phyloP scores from a whole-genome alignment of 345 rosid genomes.

The Toxicodendron radicans region DNA sequence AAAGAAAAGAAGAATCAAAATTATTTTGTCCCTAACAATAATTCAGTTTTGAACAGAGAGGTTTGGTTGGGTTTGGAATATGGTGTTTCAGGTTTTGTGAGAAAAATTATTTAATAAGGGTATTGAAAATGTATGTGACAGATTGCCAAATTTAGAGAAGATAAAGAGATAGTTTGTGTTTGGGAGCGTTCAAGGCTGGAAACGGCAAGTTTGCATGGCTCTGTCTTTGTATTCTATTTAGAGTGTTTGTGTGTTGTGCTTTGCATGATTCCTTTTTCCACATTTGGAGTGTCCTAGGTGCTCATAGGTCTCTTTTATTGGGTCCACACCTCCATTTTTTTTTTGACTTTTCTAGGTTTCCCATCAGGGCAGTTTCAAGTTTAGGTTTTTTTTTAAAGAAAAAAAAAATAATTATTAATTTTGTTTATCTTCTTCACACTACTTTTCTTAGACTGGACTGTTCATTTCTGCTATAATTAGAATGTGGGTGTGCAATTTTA shows the following conservation, averaged over 20 bases:
- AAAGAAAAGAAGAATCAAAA: neutral
- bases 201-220: constrained; percentile 71
- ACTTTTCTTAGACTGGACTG: no score
- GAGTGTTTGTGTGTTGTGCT: constrained; percentile 34
- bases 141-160: constrained; percentile 47
- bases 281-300: constrained; percentile 38
- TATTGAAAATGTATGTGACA: neutral
- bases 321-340: constrained; percentile 20
- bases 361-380: constrained; percentile 2
- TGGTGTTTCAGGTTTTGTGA: no score
- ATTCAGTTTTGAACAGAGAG: neutral
- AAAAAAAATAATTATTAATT: no score
- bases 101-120: no score
- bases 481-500: neutral
- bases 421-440: no score
- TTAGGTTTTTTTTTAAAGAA: neutral
- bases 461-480: neutral
- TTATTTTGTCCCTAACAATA: no score
- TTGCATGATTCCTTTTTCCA: constrained; percentile 38
- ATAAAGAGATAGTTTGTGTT: constrained; percentile 16
- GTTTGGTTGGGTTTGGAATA: neutral
- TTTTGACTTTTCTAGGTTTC: neutral
- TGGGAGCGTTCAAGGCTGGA: constrained; percentile 32
- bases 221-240: constrained; percentile 44
- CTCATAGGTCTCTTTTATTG: constrained; percentile 11